phyloP scores from a whole-genome alignment of 108 stramenopile species.

The Discostella pseudostelligera region DNA sequence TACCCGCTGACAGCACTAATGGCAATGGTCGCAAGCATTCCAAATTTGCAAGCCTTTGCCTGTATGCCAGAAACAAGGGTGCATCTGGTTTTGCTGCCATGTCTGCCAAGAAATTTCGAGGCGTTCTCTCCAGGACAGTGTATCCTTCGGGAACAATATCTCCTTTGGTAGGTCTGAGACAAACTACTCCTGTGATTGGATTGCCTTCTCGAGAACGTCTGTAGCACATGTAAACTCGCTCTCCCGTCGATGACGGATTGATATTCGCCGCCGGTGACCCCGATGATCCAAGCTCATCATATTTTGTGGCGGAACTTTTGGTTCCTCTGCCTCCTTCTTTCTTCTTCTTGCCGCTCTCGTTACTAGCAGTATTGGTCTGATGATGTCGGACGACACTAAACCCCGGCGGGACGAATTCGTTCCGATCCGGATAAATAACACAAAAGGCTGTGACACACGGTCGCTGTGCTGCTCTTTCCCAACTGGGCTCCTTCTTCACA shows the following conservation, averaged over 20 bases:
- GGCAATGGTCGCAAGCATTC: constrained; percentile 80
- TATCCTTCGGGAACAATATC: constrained; percentile 82
- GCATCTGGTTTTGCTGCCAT: constrained; percentile 36
- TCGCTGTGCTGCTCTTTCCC: constrained; percentile 86
- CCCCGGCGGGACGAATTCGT: constrained; percentile 87
- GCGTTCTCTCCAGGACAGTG: constrained; percentile 80
- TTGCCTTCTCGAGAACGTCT: constrained; percentile 88
- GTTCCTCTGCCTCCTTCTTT: no score
- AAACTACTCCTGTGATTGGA: constrained; percentile 77
- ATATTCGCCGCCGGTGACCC: constrained; percentile 49
- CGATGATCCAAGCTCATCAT: constrained; percentile 1
- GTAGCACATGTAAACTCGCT: constrained; percentile 77
- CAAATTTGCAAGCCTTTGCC: constrained; percentile 82
- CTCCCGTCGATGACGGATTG: constrained; percentile 55
- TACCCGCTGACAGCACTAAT: constrained; percentile 57
- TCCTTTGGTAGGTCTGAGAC: constrained; percentile 58
- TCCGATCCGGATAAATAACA: constrained; percentile 78
- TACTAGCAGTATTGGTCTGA: constrained; percentile 11
- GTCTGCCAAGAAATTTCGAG: constrained; percentile 74
- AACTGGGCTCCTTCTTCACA: constrained; percentile 83
- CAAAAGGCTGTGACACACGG: constrained; percentile 82
- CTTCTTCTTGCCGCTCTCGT: constrained; percentile 14
- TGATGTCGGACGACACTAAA: constrained; percentile 72
- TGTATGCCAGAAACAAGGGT: constrained; percentile 73
- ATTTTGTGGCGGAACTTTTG: constrained; percentile 9